A percentile compares a stretch with the other conserved stretches of the same genome.
Evolutionary conservation across 78 protist species (phyloP).

Genomic region (Cavenderia fasciculata): DNA sequence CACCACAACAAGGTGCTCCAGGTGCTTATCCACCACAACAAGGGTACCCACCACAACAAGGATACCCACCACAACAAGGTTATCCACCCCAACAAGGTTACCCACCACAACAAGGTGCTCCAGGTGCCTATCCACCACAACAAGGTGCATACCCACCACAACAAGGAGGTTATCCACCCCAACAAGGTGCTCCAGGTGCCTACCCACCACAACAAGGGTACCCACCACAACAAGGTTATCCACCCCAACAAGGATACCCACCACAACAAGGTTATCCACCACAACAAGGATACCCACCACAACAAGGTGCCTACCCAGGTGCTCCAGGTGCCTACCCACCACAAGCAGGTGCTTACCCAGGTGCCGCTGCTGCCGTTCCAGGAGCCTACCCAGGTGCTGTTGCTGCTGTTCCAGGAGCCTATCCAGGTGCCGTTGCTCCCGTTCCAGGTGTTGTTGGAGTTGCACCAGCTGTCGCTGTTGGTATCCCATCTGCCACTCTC

Average conservation of each 20-base stretch:
- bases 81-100: no score
- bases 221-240: conserved; percentile 1
- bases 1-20: no score
- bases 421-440: conserved; percentile 15
- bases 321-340: conserved; percentile 14
- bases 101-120: conserved; percentile 16
- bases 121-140: conserved; percentile 5
- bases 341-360: conserved; percentile 12
- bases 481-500: background rate
- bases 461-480: conserved; percentile 9
- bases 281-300: conserved; percentile 5
- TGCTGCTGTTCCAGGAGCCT: conserved; percentile 1
- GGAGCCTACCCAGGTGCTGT: conserved; percentile 3
- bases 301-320: conserved; percentile 29
- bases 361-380: background rate
- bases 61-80: conserved; percentile 20
- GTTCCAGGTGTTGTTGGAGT: conserved; percentile 26
- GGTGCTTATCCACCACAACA: no score
- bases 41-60: no score
- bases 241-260: conserved; percentile 4
- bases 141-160: no score
- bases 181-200: conserved; percentile 6
- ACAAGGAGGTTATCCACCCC: background rate
- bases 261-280: conserved; percentile 15
- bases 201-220: conserved; percentile 27